Conservation (phyloP, 306 rosid genomes). For the Lathyrus sativus region DNA sequence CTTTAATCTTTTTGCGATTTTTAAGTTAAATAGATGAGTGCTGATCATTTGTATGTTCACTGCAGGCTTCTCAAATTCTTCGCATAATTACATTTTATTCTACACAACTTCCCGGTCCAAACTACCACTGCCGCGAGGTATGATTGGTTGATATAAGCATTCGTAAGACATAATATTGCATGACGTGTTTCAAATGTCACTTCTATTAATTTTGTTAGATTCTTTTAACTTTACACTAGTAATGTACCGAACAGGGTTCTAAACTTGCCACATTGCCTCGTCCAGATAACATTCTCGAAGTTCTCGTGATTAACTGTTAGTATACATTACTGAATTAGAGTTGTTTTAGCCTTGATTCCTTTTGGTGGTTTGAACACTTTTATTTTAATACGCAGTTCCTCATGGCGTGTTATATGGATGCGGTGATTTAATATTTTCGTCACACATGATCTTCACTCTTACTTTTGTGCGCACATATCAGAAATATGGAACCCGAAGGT, state of each 20-base stretch:
- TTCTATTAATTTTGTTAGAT: neutral
- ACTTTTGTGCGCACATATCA: constrained; percentile 86
- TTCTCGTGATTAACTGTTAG: constrained; percentile 78
- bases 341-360: constrained; percentile 35
- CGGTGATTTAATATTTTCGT: constrained; percentile 97
- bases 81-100: constrained; percentile 80
- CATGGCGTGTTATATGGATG: constrained; percentile 88
- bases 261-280: constrained; percentile 86
- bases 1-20: constrained; percentile 13
- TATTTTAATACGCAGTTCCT: constrained; percentile 72
- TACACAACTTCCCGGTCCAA: constrained; percentile 95
- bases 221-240: constrained; percentile 19
- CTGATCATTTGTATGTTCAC: constrained; percentile 20
- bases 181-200: neutral
- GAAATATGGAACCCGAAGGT: constrained; percentile 85
- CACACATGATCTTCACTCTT: constrained; percentile 95
- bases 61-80: constrained; percentile 75
- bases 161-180: neutral
- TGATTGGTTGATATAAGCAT: neutral
- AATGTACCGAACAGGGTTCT: constrained; percentile 66
- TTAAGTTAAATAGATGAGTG: neutral
- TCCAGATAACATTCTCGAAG: constrained; percentile 77
- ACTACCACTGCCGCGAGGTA: constrained; percentile 84
- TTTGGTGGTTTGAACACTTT: constrained; percentile 17
- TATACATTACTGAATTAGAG: constrained; percentile 18